A percentile compares a stretch with the other conserved stretches of the same genome.
Evolutionary conservation across 345 rosid species (phyloP).

Genomic region (Eucalyptus curtisii): DNA sequence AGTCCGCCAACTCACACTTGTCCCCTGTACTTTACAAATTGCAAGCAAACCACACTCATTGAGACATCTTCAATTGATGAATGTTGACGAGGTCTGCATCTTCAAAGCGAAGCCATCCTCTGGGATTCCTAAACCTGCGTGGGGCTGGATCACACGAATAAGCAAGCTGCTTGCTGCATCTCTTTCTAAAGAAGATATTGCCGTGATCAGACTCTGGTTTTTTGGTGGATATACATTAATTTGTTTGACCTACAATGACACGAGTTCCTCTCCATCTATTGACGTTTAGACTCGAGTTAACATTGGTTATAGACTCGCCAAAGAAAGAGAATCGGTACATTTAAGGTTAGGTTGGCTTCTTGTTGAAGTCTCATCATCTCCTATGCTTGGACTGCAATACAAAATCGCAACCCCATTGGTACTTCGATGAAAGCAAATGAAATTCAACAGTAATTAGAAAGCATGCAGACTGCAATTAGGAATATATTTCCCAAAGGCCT

Average conservation of each 20-base stretch:
- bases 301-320: not conserved
- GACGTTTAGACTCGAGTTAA: not conserved
- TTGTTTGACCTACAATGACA: not conserved
- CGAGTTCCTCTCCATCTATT: not conserved
- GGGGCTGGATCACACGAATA: not conserved
- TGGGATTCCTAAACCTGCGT: not conserved
- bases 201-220: not conserved
- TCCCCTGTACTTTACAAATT: not conserved
- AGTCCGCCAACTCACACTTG: not conserved
- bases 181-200: not conserved
- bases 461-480: not conserved
- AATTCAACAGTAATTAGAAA: not conserved
- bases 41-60: not conserved
- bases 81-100: not conserved
- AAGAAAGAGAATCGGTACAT: not conserved
- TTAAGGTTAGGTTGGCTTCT: not conserved
- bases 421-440: not conserved
- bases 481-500: too few species aligned
- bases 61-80: not conserved
- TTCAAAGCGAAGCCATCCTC: not conserved
- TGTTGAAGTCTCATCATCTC: not conserved
- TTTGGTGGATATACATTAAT: not conserved
- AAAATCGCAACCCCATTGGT: not conserved
- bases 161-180: not conserved
- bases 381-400: not conserved